Evolutionary conservation across 1,284 basidiomycete genomes (phyloP).

Genomic region (Boletellus dicymbophilus): DNA sequence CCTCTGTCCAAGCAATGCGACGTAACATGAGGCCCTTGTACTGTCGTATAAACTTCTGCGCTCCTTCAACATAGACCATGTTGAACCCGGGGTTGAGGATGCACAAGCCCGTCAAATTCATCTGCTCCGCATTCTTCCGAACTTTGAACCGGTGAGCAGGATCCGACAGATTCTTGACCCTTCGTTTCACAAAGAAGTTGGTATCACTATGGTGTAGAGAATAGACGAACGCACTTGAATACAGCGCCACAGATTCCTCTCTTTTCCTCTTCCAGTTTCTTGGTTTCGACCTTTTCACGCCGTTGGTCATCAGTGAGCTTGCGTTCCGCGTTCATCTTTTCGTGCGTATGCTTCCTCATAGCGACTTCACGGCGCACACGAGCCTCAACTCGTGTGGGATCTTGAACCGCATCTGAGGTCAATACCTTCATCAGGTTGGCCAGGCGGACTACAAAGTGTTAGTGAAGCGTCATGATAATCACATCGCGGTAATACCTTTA

Average conservation of each 20-base stretch:
- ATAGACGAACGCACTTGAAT: slow-evolving; percentile 69
- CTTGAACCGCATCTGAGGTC: slow-evolving; percentile 94
- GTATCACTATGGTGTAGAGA: background rate
- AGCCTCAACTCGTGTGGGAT: slow-evolving; percentile 97
- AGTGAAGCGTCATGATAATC: slow-evolving; percentile 6
- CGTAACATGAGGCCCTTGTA: slow-evolving; percentile 89
- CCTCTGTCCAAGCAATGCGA: slow-evolving; percentile 95
- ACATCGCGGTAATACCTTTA: slow-evolving; percentile 62
- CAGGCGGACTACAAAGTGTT: slow-evolving; percentile 70
- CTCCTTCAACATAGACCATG: slow-evolving; percentile 94
- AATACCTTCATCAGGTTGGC: slow-evolving; percentile 98
- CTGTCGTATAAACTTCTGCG: slow-evolving; percentile 80
- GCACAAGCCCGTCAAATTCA: slow-evolving; percentile 84
- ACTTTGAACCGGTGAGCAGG: slow-evolving; percentile 96
- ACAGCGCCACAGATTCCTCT: slow-evolving; percentile 87
- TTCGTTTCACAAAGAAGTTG: slow-evolving; percentile 30
- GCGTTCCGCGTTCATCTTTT: slow-evolving; percentile 90
- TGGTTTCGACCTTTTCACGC: slow-evolving; percentile 82
- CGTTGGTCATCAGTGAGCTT: slow-evolving; percentile 92
- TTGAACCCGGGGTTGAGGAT: slow-evolving; percentile 90
- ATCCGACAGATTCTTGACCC: slow-evolving; percentile 89
- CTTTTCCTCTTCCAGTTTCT: slow-evolving; percentile 85
- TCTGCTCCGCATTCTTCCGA: slow-evolving; percentile 92
- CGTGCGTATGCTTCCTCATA: slow-evolving; percentile 85
- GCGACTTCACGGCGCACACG: slow-evolving; percentile 93